Percentiles rank a stretch among this genome's conserved stretches.
Evolutionary conservation across 805 yeast species (phyloP).

Genomic region (Spathaspora girioi): DNA sequence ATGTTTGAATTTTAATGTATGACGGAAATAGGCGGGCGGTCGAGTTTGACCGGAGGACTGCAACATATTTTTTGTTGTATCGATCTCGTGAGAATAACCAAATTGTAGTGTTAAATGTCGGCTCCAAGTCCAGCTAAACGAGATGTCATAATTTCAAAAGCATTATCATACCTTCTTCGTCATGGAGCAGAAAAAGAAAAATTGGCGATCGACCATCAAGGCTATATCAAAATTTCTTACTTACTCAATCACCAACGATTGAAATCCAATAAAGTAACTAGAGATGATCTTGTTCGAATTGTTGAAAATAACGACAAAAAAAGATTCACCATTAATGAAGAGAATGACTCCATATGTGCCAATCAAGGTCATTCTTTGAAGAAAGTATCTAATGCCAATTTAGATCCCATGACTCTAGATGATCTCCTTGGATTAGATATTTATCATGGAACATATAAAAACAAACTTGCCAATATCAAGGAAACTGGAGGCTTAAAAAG

Average conservation of each 20-base stretch:
- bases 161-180: slow-evolving; percentile 73
- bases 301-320: slow-evolving; percentile 68
- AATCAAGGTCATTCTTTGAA: slow-evolving; percentile 86
- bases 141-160: slow-evolving; percentile 61
- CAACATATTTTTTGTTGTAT: no score
- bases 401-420: slow-evolving; percentile 32
- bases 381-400: slow-evolving; percentile 38
- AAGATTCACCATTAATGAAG: slow-evolving; percentile 53
- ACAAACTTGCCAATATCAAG: slow-evolving; percentile 47
- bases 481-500: slow-evolving; percentile 52
- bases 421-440: slow-evolving; percentile 47
- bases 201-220: slow-evolving; percentile 59
- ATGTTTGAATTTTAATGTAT: no score
- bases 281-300: slow-evolving; percentile 54
- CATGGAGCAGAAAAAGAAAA: slow-evolving; percentile 78
- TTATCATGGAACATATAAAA: slow-evolving; percentile 75
- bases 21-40: no score
- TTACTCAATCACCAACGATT: slow-evolving; percentile 57
- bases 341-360: slow-evolving; percentile 58
- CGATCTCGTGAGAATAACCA: neutral
- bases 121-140: slow-evolving; percentile 21
- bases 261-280: slow-evolving; percentile 51
- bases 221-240: slow-evolving; percentile 56
- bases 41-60: no score
- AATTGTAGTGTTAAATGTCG: slow-evolving; percentile 6